Conservation (phyloP, 2,329 filamentous ascomycete genomes). For the Eutypa lata region DNA sequence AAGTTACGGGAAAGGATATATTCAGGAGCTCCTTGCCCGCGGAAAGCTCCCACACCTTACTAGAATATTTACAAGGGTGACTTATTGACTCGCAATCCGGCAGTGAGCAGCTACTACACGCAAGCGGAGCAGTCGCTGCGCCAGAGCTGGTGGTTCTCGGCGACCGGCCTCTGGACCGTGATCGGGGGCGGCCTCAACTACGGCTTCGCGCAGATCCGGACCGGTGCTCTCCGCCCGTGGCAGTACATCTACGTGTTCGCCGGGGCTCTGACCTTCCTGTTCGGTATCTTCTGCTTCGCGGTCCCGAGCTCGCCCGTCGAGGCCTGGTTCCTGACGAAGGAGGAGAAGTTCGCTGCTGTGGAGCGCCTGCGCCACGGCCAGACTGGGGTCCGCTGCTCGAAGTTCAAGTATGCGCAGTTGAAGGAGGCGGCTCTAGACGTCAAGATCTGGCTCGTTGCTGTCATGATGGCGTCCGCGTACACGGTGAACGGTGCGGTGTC, state of each 20-base stretch:
- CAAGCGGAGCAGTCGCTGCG: conserved; percentile 62
- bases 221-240: conserved; percentile 56
- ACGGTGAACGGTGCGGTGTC: conserved; percentile 70
- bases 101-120: conserved; percentile 61
- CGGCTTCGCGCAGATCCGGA: conserved; percentile 60
- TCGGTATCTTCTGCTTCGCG: conserved; percentile 62
- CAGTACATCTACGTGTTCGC: conserved; percentile 70
- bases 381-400: conserved; percentile 59
- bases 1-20: too few relatives aligned
- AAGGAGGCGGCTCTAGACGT: conserved; percentile 55
- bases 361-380: conserved; percentile 61
- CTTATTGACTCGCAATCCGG: too few relatives aligned
- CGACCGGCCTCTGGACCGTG: conserved; percentile 58
- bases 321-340: conserved; percentile 65
- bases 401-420: conserved; percentile 58
- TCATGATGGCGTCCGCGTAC: conserved; percentile 70
- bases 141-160: conserved; percentile 66
- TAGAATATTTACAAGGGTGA: too few relatives aligned
- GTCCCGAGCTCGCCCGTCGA: conserved; percentile 63
- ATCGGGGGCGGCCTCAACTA: conserved; percentile 64
- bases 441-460: conserved; percentile 60
- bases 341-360: conserved; percentile 62
- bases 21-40: too few relatives aligned
- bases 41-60: too few relatives aligned
- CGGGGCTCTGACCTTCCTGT: conserved; percentile 60